Conservation (phyloP, 345 rosid species). For the Camelina laxa region DNA sequence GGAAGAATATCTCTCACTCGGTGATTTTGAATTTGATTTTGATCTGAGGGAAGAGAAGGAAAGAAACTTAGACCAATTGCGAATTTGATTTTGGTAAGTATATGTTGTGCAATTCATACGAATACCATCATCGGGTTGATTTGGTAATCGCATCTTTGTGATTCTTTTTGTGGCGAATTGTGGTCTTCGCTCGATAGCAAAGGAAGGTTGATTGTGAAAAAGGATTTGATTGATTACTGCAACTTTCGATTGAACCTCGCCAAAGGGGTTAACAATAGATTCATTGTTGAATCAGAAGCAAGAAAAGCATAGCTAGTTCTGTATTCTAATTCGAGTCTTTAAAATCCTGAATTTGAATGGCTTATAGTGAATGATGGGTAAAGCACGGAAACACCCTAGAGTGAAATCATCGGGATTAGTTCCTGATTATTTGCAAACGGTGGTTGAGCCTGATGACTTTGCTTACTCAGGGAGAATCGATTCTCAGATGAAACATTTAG, state of each 20-base stretch:
- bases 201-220: no score
- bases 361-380: conserved; percentile 57
- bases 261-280: no score
- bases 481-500: conserved; percentile 45
- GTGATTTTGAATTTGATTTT: conserved; percentile 20
- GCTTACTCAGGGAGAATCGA: conserved; percentile 68
- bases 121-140: conserved; percentile 14
- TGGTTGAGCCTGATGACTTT: conserved; percentile 72
- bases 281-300: neutral
- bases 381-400: conserved; percentile 68
- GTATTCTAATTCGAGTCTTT: neutral
- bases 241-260: no score
- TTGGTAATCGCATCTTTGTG: conserved; percentile 20
- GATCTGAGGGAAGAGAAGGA: conserved; percentile 2
- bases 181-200: neutral
- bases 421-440: conserved; percentile 60
- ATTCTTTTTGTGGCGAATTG: conserved; percentile 8
- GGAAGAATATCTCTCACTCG: conserved; percentile 18
- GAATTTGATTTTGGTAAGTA: conserved; percentile 14
- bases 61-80: neutral
- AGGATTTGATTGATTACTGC: conserved; percentile 14
- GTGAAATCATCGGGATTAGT: conserved; percentile 67
- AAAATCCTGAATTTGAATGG: no score
- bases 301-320: neutral
- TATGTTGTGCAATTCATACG: conserved; percentile 1